Percentiles rank a stretch among this genome's conserved stretches.
These are phyloP conservation scores for Remersonia thermophila DNA, from an alignment of 2,329 filamentous ascomycete genomes.

Conservation along the genomic window DNA sequence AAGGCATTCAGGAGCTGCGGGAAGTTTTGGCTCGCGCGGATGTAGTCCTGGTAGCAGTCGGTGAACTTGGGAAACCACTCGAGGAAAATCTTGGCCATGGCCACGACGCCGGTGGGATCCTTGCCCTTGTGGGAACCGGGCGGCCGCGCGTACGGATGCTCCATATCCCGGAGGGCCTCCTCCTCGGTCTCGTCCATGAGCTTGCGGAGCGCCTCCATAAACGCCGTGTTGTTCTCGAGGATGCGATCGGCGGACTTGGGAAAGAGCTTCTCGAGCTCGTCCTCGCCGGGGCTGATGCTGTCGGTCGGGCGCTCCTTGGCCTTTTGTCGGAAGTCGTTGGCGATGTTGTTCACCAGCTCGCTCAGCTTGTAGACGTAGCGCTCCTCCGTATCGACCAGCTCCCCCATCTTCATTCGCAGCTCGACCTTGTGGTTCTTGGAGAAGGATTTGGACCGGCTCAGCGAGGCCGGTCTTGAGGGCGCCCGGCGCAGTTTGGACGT, in stretches of 20 bases:
- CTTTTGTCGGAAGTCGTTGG: constrained; percentile 64
- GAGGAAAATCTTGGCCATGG: constrained; percentile 68
- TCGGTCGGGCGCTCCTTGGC: constrained; percentile 44
- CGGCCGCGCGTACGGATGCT: constrained; percentile 36
- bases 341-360: constrained; percentile 70
- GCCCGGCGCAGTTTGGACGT: constrained; percentile 75
- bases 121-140: constrained; percentile 36
- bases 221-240: constrained; percentile 66
- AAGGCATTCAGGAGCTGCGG: constrained; percentile 69
- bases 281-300: constrained; percentile 59
- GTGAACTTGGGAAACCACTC: constrained; percentile 93
- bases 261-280: constrained; percentile 66
- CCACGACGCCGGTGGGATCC: constrained; percentile 66
- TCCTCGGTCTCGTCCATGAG: constrained; percentile 77
- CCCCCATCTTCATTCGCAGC: constrained; percentile 75
- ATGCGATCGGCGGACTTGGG: constrained; percentile 71
- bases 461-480: constrained; percentile 71
- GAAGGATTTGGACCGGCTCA: constrained; percentile 69
- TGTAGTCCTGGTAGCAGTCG: constrained; percentile 84
- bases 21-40: constrained; percentile 79
- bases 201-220: constrained; percentile 62
- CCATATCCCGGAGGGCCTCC: constrained; percentile 64
- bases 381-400: constrained; percentile 86
- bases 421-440: constrained; percentile 71
- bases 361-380: constrained; percentile 83